Percentiles rank a stretch among this genome's conserved stretches.
Evolutionary conservation across 1,284 basidiomycete species (phyloP).

Genomic region (Rugiboletus extremiorientalis): DNA sequence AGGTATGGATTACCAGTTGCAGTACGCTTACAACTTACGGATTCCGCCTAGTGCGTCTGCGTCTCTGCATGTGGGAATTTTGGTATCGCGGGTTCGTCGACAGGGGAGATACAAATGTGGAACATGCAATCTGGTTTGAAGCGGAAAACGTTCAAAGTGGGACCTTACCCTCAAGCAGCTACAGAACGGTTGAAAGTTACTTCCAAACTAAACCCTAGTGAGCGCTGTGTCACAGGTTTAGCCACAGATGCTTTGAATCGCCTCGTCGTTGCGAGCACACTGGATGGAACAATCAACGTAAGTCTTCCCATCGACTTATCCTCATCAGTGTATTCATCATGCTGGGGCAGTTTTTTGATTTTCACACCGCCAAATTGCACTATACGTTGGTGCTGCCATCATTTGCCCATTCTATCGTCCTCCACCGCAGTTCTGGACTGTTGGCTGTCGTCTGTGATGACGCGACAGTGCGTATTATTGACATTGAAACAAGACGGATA

Average conservation of each 20-base stretch:
- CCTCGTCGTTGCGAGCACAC: slow-evolving; percentile 77
- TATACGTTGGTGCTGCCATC: slow-evolving; percentile 70
- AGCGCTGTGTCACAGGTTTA: slow-evolving; percentile 77
- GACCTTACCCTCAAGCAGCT: slow-evolving; percentile 56
- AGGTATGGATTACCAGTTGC: slow-evolving; percentile 43
- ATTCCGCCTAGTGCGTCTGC: slow-evolving; percentile 64
- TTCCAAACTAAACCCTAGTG: slow-evolving; percentile 46
- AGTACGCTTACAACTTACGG: background rate
- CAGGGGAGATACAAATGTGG: slow-evolving; percentile 83
- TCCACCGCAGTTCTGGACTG: slow-evolving; percentile 89
- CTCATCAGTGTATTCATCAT: slow-evolving; percentile 4
- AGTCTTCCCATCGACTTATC: slow-evolving; percentile 31
- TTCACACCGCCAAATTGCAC: slow-evolving; percentile 78
- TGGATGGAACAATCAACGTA: slow-evolving; percentile 88
- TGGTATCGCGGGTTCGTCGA: slow-evolving; percentile 81
- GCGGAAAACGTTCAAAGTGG: slow-evolving; percentile 75
- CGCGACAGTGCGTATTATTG: slow-evolving; percentile 79
- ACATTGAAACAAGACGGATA: slow-evolving; percentile 86
- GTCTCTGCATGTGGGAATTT: slow-evolving; percentile 98
- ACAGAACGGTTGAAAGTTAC: slow-evolving; percentile 41
- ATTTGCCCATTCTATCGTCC: slow-evolving; percentile 65
- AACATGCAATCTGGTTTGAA: slow-evolving; percentile 95
- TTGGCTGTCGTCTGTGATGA: slow-evolving; percentile 88
- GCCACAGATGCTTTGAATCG: slow-evolving; percentile 87
- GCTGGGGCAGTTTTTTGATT: slow-evolving; percentile 85